Percentiles rank a stretch among this genome's conserved stretches.
Evolutionary conservation across 768 basidiomycete species (phyloP).

Genomic region (Mycena latifolia): DNA sequence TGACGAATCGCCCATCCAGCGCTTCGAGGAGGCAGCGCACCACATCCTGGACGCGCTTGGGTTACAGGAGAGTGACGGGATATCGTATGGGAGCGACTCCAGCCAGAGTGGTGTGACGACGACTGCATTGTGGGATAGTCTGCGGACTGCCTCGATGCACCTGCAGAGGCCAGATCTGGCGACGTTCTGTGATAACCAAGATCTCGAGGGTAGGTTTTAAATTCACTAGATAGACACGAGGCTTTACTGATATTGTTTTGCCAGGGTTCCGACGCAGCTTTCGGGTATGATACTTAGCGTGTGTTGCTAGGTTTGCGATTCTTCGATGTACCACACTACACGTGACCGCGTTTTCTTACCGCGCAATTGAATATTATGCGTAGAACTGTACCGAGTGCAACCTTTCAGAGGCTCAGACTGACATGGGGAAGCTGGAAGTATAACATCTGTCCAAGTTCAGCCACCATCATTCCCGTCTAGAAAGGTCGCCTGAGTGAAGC

Average conservation of each 20-base stretch:
- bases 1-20: constrained; percentile 54
- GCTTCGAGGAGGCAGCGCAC: constrained; percentile 88
- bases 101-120: constrained; percentile 77
- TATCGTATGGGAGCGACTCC: constrained; percentile 58
- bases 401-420: too few species aligned
- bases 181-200: constrained; percentile 74
- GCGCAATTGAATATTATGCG: too few species aligned
- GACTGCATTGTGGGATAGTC: constrained; percentile 87
- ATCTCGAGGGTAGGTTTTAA: constrained; percentile 68
- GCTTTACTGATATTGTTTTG: neutral
- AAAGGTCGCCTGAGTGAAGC: too few species aligned
- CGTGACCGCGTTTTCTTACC: constrained; percentile 20
- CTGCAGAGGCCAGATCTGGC: constrained; percentile 85
- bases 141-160: constrained; percentile 86
- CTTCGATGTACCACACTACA: neutral
- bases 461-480: too few species aligned
- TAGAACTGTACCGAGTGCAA: too few species aligned
- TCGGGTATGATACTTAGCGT: constrained; percentile 29
- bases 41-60: constrained; percentile 91
- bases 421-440: too few species aligned
- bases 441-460: too few species aligned
- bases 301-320: neutral
- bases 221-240: neutral
- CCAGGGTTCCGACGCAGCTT: constrained; percentile 48
- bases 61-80: constrained; percentile 88